Conservation (phyloP, 495 filamentous ascomycete genomes). For the Apiosordaria backusii region DNA sequence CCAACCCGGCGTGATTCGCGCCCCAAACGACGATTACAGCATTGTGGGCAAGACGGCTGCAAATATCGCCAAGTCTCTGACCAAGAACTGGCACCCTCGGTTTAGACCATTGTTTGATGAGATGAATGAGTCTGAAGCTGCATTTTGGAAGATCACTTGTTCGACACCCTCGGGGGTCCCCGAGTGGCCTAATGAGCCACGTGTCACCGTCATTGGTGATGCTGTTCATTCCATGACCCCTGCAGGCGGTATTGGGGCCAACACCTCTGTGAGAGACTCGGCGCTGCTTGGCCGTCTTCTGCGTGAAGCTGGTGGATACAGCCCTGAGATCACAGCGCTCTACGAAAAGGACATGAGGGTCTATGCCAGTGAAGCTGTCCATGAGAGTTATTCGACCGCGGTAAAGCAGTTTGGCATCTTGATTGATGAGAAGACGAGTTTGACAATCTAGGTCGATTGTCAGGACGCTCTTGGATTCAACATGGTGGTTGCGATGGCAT, state of each 20-base stretch:
- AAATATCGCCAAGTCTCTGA: constrained; percentile 47
- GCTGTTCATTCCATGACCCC: constrained; percentile 61
- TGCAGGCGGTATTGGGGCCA: constrained; percentile 56
- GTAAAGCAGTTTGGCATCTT: constrained; percentile 35
- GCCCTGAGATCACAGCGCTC: constrained; percentile 42
- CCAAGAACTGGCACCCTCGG: constrained; percentile 46
- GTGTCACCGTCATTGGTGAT: constrained; percentile 60
- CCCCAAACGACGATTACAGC: constrained; percentile 50
- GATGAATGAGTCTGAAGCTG: constrained; percentile 48
- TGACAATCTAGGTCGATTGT: constrained; percentile 10
- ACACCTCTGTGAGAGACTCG: constrained; percentile 54
- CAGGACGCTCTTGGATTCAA: too few species aligned
- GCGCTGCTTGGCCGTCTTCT: constrained; percentile 46
- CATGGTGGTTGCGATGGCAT: too few species aligned
- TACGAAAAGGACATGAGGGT: constrained; percentile 57
- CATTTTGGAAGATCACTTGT: constrained; percentile 58
- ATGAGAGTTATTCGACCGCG: constrained; percentile 43
- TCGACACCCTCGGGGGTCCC: constrained; percentile 48
- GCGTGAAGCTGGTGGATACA: constrained; percentile 41
- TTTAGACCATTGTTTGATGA: constrained; percentile 50
- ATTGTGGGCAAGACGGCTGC: constrained; percentile 50
- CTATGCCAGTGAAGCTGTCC: constrained; percentile 50
- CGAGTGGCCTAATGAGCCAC: constrained; percentile 47
- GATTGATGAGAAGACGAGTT: constrained; percentile 39
- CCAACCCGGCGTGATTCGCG: constrained; percentile 47